Evolutionary conservation across 805 yeast species (phyloP).

Genomic region (Candida golubevii): DNA sequence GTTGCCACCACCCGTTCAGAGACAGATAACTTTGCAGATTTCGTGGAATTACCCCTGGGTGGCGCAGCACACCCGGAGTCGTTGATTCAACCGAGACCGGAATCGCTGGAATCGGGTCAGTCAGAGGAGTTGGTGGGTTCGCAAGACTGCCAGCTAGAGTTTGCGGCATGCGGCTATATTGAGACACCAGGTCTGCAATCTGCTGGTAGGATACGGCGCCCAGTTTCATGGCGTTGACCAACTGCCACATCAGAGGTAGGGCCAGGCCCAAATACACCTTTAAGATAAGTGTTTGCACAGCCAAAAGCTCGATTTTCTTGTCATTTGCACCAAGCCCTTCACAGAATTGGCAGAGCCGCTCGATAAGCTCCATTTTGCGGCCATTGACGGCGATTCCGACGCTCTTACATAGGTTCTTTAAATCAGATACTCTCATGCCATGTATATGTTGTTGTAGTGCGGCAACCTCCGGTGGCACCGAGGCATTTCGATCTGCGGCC

Average conservation of each 20-base stretch:
- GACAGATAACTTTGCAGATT: neutral
- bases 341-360: conserved; percentile 47
- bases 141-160: neutral
- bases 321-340: conserved; percentile 37
- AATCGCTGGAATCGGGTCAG: neutral
- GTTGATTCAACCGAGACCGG: neutral
- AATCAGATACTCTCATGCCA: conserved; percentile 35
- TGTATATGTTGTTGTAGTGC: neutral
- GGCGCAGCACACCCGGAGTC: no score
- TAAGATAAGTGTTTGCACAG: conserved; percentile 43
- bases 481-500: no score
- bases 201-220: conserved; percentile 20
- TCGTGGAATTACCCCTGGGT: no score
- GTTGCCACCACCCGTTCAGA: no score
- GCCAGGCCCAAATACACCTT: conserved; percentile 27
- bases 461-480: no score
- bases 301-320: conserved; percentile 41
- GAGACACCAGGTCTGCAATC: conserved; percentile 8
- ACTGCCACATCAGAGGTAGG: conserved; percentile 34
- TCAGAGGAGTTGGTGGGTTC: neutral
- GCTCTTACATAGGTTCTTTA: conserved; percentile 50
- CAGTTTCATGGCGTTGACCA: conserved; percentile 24
- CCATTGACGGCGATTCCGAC: conserved; percentile 51
- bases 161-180: neutral
- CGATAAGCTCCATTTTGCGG: conserved; percentile 56